Percentiles rank a stretch among this genome's conserved stretches.
phyloP scores from a whole-genome alignment of 352 stramenopile species.

The Globisporangium nunn region DNA sequence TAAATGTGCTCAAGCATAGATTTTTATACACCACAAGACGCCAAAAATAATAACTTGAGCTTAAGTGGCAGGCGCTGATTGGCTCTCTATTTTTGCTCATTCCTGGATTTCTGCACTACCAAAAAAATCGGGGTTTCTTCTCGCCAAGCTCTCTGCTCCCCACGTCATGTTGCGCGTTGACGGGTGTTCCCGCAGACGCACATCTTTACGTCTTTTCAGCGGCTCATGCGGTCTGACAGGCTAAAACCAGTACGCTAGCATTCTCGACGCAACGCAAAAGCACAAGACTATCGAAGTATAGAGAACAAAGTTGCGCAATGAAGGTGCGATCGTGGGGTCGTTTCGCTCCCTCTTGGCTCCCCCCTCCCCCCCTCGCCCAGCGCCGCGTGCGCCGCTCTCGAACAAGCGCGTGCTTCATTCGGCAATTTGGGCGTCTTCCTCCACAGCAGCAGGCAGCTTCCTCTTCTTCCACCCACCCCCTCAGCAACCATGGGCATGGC shows the following conservation, averaged over 20 bases:
- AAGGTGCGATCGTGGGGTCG: conserved; percentile 6
- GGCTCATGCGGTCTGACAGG: background rate
- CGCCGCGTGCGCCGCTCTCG: background rate
- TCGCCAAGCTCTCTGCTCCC: background rate
- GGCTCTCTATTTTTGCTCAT: conserved; percentile 5
- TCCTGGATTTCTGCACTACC: background rate
- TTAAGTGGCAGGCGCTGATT: conserved; percentile 48
- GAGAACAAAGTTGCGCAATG: background rate
- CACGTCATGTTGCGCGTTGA: background rate
- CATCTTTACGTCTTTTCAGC: background rate
- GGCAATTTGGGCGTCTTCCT: conserved; percentile 26
- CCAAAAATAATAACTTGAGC: background rate
- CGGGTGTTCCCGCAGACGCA: background rate
- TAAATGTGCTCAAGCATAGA: conserved; percentile 21
- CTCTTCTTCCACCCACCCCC: background rate
- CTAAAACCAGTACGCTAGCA: background rate
- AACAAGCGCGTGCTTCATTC: conserved; percentile 19
- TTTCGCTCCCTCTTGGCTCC: conserved; percentile 11
- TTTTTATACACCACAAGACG: background rate
- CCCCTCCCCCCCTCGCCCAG: background rate
- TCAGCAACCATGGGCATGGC: conserved; percentile 94
- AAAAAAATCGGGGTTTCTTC: too few species aligned
- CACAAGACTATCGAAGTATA: background rate
- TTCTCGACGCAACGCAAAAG: background rate
- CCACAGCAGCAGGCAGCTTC: background rate